Percentiles rank a stretch among this genome's conserved stretches.
These are phyloP conservation scores for Medicago lupulina DNA, from an alignment of 306 rosid genomes.

Conservation along the genomic window DNA sequence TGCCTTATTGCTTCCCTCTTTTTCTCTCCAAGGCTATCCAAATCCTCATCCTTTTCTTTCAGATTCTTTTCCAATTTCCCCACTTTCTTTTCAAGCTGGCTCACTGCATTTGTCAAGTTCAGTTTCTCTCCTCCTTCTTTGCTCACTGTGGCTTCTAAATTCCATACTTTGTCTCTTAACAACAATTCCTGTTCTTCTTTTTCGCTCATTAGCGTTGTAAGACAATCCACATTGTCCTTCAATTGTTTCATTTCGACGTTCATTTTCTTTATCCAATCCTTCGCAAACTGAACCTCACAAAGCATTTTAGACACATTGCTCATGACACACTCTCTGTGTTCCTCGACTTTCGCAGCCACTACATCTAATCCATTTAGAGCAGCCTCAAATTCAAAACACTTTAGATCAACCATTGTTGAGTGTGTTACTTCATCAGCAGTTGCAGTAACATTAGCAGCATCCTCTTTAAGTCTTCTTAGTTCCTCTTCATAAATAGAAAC, in stretches of 20 bases:
- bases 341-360: conserved; percentile 46
- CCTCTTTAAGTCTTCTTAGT: background rate
- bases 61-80: conserved; percentile 55
- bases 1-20: conserved; percentile 87
- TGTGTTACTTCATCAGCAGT: background rate
- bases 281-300: conserved; percentile 53
- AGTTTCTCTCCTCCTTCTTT: conserved; percentile 71
- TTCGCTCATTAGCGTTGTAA: conserved; percentile 42
- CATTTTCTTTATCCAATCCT: conserved; percentile 49
- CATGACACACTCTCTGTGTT: conserved; percentile 33
- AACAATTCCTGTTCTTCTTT: conserved; percentile 61
- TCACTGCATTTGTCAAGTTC: conserved; percentile 51
- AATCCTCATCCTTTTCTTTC: conserved; percentile 67
- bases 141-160: conserved; percentile 63
- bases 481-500: conserved; percentile 48
- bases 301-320: conserved; percentile 45
- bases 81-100: conserved; percentile 66
- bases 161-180: conserved; percentile 65
- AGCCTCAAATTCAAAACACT: conserved; percentile 4
- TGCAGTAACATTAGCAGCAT: too few species aligned
- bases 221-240: conserved; percentile 38
- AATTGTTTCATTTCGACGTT: conserved; percentile 49
- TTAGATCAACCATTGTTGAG: background rate
- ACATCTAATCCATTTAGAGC: conserved; percentile 39
- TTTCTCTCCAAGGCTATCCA: conserved; percentile 62